Evolutionary conservation across 108 stramenopile species (phyloP).

Genomic region (Nannochloropsis granulata): DNA sequence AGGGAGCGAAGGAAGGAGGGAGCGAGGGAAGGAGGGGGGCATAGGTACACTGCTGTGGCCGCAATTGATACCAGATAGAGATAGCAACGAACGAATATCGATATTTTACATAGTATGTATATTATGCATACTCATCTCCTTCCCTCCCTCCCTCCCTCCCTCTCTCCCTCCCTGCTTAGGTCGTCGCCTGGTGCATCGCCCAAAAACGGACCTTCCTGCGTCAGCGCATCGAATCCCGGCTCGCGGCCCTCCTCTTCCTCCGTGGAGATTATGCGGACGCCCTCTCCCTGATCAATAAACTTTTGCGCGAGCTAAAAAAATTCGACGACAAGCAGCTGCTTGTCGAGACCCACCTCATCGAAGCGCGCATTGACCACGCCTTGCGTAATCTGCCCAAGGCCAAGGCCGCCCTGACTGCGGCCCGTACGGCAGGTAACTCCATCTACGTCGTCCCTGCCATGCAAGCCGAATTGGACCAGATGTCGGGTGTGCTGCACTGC

Average conservation of each 20-base stretch:
- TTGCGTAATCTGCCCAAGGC: slow-evolving; percentile 89
- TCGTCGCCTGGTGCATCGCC: slow-evolving; percentile 60
- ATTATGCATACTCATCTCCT: background rate
- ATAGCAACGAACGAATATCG: background rate
- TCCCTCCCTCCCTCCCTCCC: background rate
- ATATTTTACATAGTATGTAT: too few species aligned
- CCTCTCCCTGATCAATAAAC: slow-evolving; percentile 55
- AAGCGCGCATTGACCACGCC: slow-evolving; percentile 75
- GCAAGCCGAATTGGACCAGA: slow-evolving; percentile 87
- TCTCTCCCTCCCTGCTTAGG: background rate
- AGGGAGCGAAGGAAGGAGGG: slow-evolving; percentile 32
- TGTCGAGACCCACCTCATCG: slow-evolving; percentile 88
- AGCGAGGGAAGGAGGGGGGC: background rate
- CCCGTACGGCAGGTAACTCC: slow-evolving; percentile 86
- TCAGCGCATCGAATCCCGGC: slow-evolving; percentile 87
- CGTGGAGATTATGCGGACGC: slow-evolving; percentile 67
- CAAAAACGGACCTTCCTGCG: slow-evolving; percentile 90
- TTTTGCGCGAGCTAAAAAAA: slow-evolving; percentile 88
- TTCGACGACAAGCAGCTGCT: slow-evolving; percentile 97
- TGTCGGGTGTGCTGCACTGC: slow-evolving; percentile 88
- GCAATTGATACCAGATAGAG: background rate
- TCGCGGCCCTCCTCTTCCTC: slow-evolving; percentile 63
- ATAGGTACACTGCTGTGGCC: background rate
- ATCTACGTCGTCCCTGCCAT: slow-evolving; percentile 75
- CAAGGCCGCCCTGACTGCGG: slow-evolving; percentile 92